These are phyloP conservation scores for Iris pallida DNA, from an alignment of 116 monocot species.

Conservation along the genomic window DNA sequence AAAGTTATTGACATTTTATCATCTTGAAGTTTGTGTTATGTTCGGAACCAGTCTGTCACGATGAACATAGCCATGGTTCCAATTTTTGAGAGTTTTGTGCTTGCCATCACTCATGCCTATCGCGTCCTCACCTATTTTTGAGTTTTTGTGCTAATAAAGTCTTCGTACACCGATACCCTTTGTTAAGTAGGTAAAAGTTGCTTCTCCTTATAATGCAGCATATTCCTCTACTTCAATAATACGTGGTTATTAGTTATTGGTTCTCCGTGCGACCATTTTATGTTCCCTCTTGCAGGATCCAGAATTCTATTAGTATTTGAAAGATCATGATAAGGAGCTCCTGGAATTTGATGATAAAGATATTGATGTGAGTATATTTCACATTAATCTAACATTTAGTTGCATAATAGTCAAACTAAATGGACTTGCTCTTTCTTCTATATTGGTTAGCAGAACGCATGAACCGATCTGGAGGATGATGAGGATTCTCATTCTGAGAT, in stretches of 20 bases:
- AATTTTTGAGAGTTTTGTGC: constrained; percentile 10
- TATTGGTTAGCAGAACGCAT: constrained; percentile 37
- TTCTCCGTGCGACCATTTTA: neutral
- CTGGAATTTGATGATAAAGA: constrained; percentile 78
- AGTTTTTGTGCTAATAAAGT: no score
- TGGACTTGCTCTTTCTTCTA: neutral
- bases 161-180: no score
- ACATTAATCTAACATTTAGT: neutral
- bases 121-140: no score
- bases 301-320: constrained; percentile 84
- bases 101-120: no score
- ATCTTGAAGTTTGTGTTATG: no score
- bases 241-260: neutral
- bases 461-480: constrained; percentile 27
- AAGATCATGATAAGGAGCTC: constrained; percentile 90
- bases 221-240: neutral
- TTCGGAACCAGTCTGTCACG: no score
- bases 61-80: no score
- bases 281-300: constrained; percentile 56
- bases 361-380: constrained; percentile 42
- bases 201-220: neutral
- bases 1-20: neutral
- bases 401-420: neutral
- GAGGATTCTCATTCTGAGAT: no score
- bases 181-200: neutral